Percentiles rank a stretch among this genome's conserved stretches.
These are phyloP conservation scores for Aspergillus asperescens DNA, from an alignment of 495 filamentous ascomycete species.

Conservation along the genomic window DNA sequence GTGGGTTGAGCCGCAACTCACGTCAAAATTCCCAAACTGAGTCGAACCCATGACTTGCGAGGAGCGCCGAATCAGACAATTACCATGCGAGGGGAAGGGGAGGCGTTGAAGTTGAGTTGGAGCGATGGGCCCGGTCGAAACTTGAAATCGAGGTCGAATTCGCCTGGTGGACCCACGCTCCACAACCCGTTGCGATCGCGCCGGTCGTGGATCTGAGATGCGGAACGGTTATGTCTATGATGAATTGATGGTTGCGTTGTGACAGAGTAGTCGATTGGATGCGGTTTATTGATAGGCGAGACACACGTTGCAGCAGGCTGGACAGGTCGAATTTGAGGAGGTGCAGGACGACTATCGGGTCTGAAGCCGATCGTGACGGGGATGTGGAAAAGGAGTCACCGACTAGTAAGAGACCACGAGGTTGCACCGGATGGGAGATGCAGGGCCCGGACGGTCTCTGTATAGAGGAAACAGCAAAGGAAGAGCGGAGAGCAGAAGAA, in stretches of 20 bases:
- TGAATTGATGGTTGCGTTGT: conserved; percentile 1
- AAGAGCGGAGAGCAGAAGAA: neutral
- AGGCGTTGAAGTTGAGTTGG: neutral
- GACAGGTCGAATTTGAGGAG: neutral
- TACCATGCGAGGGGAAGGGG: conserved; percentile 16
- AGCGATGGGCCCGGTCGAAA: neutral
- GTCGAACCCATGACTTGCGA: conserved; percentile 50
- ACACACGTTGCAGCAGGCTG: neutral
- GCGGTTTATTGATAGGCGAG: neutral
- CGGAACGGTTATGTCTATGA: conserved; percentile 4
- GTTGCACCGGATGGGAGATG: neutral
- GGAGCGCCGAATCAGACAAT: conserved; percentile 9
- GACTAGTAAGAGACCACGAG: neutral
- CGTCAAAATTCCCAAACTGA: conserved; percentile 86
- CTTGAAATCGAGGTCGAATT: conserved; percentile 15
- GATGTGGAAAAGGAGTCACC: neutral
- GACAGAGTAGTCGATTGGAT: no score
- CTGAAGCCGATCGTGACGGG: conserved; percentile 3
- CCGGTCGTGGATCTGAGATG: conserved; percentile 24
- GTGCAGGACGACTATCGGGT: neutral
- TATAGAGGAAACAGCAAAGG: neutral
- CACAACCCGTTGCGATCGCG: conserved; percentile 26
- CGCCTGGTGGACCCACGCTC: conserved; percentile 30
- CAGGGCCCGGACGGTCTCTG: no score
- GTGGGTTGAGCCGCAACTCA: conserved; percentile 43